phyloP scores from a whole-genome alignment of 2,329 filamentous ascomycete species.

The Penicillium sp. region DNA sequence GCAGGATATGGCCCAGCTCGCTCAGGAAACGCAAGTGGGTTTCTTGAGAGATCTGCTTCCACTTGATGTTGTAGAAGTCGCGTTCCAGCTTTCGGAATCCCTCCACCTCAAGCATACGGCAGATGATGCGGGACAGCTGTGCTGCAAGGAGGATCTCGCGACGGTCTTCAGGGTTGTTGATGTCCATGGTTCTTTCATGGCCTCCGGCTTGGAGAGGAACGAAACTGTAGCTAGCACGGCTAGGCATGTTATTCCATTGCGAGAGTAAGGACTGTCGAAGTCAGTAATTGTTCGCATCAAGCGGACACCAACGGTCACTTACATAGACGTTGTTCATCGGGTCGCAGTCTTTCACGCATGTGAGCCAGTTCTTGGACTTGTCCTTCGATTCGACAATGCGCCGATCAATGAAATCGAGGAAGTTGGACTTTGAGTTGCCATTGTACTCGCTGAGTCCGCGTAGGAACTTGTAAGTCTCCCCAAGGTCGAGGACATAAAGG shows the following conservation, averaged over 20 bases:
- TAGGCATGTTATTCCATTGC: conserved; percentile 41
- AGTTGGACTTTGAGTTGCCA: conserved; percentile 31
- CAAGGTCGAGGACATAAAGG: conserved; percentile 37
- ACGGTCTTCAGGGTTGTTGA: conserved; percentile 29
- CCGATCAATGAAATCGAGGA: conserved; percentile 39
- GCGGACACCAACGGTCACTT: no score
- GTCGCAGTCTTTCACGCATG: conserved; percentile 35
- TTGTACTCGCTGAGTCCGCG: conserved; percentile 34
- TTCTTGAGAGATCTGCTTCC: conserved; percentile 38
- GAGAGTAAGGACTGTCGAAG: conserved; percentile 37
- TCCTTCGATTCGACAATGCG: conserved; percentile 40
- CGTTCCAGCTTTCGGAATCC: conserved; percentile 39
- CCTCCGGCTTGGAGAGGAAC: conserved; percentile 25
- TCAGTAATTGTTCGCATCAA: conserved; percentile 1
- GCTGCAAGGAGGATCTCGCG: conserved; percentile 37
- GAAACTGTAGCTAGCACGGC: conserved; percentile 38
- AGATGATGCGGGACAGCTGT: conserved; percentile 40
- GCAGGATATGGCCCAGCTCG: conserved; percentile 35
- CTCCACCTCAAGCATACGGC: conserved; percentile 41
- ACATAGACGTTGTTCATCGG: conserved; percentile 36
- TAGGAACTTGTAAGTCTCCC: conserved; percentile 36
- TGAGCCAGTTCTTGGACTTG: conserved; percentile 39
- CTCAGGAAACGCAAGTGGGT: conserved; percentile 35
- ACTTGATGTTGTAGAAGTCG: conserved; percentile 40
- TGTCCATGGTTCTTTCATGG: conserved; percentile 34